phyloP scores from a whole-genome alignment of 257 asterid species.

The Rauvolfia tetraphylla region DNA sequence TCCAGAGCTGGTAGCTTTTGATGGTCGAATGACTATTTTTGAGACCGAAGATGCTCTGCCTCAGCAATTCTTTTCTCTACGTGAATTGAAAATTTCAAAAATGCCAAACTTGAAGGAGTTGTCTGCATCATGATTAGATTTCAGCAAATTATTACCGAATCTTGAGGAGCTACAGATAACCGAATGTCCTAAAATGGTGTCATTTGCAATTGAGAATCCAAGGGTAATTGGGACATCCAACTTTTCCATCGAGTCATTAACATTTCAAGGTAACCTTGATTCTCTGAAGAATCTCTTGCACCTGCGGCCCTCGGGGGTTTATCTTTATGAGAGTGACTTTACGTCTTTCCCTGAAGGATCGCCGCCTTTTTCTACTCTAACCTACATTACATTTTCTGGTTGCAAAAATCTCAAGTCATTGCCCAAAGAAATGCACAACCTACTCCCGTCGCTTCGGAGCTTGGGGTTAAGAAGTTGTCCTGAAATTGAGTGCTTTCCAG shows the following conservation, averaged over 20 bases:
- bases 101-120: slow-evolving; percentile 13
- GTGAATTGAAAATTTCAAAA: not conserved
- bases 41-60: no score
- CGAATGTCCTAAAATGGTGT: no score
- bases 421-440: slow-evolving; percentile 14
- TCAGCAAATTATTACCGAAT: not conserved
- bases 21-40: not conserved
- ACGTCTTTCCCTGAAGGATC: not conserved
- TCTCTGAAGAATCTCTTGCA: no score
- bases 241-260: not conserved
- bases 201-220: not conserved
- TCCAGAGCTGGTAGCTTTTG: not conserved
- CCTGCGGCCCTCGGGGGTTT: no score
- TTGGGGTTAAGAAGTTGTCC: no score
- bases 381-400: rapidly evolving
- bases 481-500: no score
- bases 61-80: not conserved
- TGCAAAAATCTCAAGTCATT: slow-evolving; percentile 8
- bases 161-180: not conserved
- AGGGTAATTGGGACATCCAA: not conserved
- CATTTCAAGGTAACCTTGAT: not conserved
- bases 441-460: no score
- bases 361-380: not conserved
- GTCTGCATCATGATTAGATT: not conserved
- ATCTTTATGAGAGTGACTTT: not conserved